phyloP scores from a whole-genome alignment of 257 asterid genomes.

The Forsythia viridissima region DNA sequence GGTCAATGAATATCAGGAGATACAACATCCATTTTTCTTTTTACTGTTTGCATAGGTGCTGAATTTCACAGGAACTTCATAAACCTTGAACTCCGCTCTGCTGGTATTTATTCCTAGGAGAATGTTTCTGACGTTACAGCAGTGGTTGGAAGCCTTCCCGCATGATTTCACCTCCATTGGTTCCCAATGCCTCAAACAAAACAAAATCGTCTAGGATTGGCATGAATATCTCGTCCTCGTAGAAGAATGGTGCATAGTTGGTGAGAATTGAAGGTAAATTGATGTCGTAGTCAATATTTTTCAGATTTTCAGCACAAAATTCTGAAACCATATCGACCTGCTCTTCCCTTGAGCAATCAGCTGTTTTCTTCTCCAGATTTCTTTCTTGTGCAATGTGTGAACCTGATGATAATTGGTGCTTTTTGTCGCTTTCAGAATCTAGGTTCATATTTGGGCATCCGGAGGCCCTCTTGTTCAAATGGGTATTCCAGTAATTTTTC shows the following conservation, averaged over 20 bases:
- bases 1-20: not conserved
- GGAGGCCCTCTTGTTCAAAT: constrained; percentile 52
- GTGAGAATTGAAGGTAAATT: constrained; percentile 9
- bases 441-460: constrained; percentile 18
- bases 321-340: constrained; percentile 10
- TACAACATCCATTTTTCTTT: not conserved
- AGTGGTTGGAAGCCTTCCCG: constrained; percentile 19
- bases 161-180: constrained; percentile 15
- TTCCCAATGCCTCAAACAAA: constrained; percentile 27
- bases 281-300: constrained; percentile 12
- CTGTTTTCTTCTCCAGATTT: not conserved
- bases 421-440: not conserved
- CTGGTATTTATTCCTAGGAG: not conserved
- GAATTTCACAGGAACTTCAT: not conserved
- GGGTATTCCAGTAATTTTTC: constrained; percentile 65
- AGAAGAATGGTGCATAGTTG: constrained; percentile 20
- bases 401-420: not conserved
- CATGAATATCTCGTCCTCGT: constrained; percentile 31
- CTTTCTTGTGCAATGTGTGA: not conserved
- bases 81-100: not conserved
- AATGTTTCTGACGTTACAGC: not conserved
- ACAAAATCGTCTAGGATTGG: constrained; percentile 38
- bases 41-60: not conserved
- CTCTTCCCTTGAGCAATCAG: constrained; percentile 14
- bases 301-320: constrained; percentile 25